Evolutionary conservation across 495 filamentous ascomycete species (phyloP).

Genomic region (Halenospora varia): DNA sequence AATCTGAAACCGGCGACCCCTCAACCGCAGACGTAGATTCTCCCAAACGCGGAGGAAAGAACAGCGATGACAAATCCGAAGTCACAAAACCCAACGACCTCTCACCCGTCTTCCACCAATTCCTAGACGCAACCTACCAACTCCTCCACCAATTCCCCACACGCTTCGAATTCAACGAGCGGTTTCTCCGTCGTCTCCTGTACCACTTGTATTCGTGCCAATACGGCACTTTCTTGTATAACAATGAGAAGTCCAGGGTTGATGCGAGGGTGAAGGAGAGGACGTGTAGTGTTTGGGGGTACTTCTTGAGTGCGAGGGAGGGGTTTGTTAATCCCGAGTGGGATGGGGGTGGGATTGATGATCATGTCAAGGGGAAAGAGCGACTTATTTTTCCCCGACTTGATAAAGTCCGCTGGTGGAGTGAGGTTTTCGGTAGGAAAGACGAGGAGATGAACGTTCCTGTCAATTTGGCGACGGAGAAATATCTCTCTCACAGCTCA

Average conservation of each 20-base stretch:
- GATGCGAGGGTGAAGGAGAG: slow-evolving; percentile 67
- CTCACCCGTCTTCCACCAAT: slow-evolving; percentile 97
- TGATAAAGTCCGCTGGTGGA: slow-evolving; percentile 81
- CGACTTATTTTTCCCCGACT: slow-evolving; percentile 75
- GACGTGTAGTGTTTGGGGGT: slow-evolving; percentile 92
- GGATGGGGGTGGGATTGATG: slow-evolving; percentile 65
- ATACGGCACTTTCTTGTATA: slow-evolving; percentile 94
- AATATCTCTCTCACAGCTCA: slow-evolving; percentile 13
- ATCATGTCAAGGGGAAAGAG: slow-evolving; percentile 70
- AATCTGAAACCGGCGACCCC: slow-evolving; percentile 56
- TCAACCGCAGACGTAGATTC: slow-evolving; percentile 50
- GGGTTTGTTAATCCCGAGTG: slow-evolving; percentile 83
- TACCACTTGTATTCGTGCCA: slow-evolving; percentile 97
- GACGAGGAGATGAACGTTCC: slow-evolving; percentile 91
- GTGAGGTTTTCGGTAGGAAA: slow-evolving; percentile 75
- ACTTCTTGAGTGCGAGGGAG: slow-evolving; percentile 73
- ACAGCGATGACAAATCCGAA: slow-evolving; percentile 28
- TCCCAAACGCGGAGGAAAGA: slow-evolving; percentile 21
- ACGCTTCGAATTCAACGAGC: slow-evolving; percentile 95
- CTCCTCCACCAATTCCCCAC: slow-evolving; percentile 82
- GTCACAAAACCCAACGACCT: slow-evolving; percentile 70
- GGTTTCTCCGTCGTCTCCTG: slow-evolving; percentile 82
- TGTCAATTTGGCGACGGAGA: slow-evolving; percentile 34
- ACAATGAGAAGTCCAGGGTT: slow-evolving; percentile 84
- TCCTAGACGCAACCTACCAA: slow-evolving; percentile 93